Percentiles rank a stretch among this genome's conserved stretches.
Conservation (phyloP, 352 stramenopile species). For the Phytopythium sindhum region DNA sequence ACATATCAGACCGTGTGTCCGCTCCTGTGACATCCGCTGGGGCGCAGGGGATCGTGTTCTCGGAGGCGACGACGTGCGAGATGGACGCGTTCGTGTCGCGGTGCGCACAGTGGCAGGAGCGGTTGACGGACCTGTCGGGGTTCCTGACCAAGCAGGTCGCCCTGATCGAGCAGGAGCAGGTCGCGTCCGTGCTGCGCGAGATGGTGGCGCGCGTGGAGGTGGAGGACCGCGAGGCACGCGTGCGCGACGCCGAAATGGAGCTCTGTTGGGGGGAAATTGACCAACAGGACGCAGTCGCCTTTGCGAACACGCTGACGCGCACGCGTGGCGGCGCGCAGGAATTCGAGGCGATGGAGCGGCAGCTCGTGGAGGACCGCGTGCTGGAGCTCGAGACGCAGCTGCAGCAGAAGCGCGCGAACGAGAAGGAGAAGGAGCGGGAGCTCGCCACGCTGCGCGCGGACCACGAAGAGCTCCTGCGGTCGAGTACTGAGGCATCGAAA, state of each 20-base stretch:
- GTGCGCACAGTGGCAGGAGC: constrained; percentile 25
- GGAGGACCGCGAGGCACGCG: constrained; percentile 7
- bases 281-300: constrained; percentile 15
- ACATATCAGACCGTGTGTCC: too few species aligned
- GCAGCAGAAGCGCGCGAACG: constrained; percentile 29
- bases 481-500: constrained; percentile 20
- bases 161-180: constrained; percentile 23
- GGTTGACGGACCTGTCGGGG: constrained; percentile 15
- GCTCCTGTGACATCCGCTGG: too few species aligned
- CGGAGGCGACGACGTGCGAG: constrained; percentile 15
- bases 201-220: constrained; percentile 35
- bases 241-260: constrained; percentile 7
- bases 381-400: constrained; percentile 48
- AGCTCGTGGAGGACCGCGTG: constrained; percentile 47
- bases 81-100: constrained; percentile 35
- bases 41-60: not conserved
- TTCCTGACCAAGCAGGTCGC: constrained; percentile 17
- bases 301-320: constrained; percentile 11
- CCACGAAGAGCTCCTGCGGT: constrained; percentile 21
- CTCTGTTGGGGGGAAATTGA: constrained; percentile 15
- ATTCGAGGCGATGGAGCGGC: constrained; percentile 49
- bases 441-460: constrained; percentile 25
- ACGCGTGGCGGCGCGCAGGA: constrained; percentile 23
- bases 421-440: constrained; percentile 44
- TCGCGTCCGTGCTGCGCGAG: constrained; percentile 28